Base-by-base conservation (phyloP, 306 rosid genomes). In the Malus orientalis region DNA sequence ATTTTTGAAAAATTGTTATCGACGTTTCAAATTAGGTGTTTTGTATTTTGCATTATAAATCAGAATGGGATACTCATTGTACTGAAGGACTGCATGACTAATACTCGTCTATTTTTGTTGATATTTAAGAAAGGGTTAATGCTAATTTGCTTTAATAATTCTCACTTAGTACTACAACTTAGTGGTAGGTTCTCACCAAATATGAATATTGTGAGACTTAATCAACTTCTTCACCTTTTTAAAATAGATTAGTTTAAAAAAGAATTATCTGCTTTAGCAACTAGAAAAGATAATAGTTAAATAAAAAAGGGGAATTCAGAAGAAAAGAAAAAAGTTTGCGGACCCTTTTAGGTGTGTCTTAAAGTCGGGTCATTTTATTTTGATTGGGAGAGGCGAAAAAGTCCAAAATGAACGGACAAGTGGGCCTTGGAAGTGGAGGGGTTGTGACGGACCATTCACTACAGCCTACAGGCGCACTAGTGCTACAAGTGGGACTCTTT, bases 401-500 rank as follows among this genome's bases (percentile, higher is more conserved):
- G 53, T 15, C 64, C 62, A 53, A 49, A 32, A 13, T 42, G 3
- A 2, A 13, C 20, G 19, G 13, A 2, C 27, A 68, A 73, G 78
- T 75, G 51, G 79, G 59, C 79, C 71, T 68, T 14, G 16, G 29
- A 47, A 53, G 47, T 22, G 60, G 4, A 10, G 51, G 59, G 55
- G 3, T 49, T 15, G 55, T 49, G 55, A 15, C 20, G 74, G 64
- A 76, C 74, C 82, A 40, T 44, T 32, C 79, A 29, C 15, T 0
- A 36, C 30, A 36, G 22, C 22, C 15, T 0, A 36, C 13, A 36
- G 33, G 66, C 15, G 65, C 82, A 74, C 76, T 12, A 8, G 30
- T 27, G 49, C 76, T 20, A 4, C 79, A 49, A 82, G 82, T 78
- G 79, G 79, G 67, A 29, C 42, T 23, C 18, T 30, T 8, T 40